Conservation (phyloP, 1,284 basidiomycete species). For the Naganishia albida region DNA sequence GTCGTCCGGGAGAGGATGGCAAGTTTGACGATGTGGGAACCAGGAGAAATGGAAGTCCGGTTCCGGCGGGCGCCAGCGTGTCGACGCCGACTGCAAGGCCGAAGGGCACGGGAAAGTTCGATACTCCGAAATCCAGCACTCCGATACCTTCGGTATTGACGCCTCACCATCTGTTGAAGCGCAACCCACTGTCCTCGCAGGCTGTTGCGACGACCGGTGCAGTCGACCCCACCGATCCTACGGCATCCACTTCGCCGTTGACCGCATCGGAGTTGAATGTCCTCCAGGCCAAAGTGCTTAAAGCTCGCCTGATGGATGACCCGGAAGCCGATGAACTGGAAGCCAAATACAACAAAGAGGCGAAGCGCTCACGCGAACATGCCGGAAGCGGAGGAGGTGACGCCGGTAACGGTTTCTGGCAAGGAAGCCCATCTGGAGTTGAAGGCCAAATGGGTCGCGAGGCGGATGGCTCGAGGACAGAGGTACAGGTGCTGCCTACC, state of each 20-base stretch:
- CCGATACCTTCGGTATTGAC: constrained; percentile 88
- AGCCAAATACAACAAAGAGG: constrained; percentile 73
- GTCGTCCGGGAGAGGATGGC: constrained; percentile 67
- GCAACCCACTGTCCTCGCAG: constrained; percentile 24
- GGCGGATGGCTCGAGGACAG: constrained; percentile 48
- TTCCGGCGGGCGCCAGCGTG: constrained; percentile 27
- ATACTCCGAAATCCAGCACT: constrained; percentile 56
- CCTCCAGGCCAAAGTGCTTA: constrained; percentile 86
- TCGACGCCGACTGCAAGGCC: constrained; percentile 30
- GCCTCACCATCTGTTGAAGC: constrained; percentile 57
- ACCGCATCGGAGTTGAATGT: constrained; percentile 72
- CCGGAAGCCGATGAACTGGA: constrained; percentile 74
- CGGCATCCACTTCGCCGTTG: constrained; percentile 48
- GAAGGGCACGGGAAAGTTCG: constrained; percentile 31
- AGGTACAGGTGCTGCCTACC: constrained; percentile 82
- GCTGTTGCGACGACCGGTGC: constrained; percentile 7
- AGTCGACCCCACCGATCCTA: constrained; percentile 34
- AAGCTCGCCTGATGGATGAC: constrained; percentile 78
- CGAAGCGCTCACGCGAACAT: constrained; percentile 56
- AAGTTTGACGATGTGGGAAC: constrained; percentile 43
- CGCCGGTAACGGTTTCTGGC: constrained; percentile 52
- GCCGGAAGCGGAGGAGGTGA: constrained; percentile 51
- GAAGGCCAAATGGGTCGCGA: constrained; percentile 45
- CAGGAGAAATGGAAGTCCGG: constrained; percentile 39
- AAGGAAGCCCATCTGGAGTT: constrained; percentile 33